Base-by-base conservation (phyloP, 1,284 basidiomycete genomes). In the Anthracocystis walkeri region DNA sequence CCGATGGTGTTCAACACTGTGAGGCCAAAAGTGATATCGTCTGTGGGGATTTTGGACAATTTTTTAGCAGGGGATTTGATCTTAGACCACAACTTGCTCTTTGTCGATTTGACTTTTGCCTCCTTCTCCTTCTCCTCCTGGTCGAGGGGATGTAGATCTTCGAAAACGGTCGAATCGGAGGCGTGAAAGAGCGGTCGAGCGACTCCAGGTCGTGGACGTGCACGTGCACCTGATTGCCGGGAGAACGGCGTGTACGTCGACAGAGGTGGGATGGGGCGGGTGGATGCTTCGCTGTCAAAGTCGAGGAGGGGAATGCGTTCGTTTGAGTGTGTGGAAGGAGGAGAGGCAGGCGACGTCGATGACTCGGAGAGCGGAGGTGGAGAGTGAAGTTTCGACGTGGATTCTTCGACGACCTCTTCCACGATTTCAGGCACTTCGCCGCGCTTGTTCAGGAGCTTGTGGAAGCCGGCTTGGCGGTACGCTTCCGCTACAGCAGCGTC, bases 1-100 rank as follows among this genome's bases (percentile, higher is more conserved):
- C 70, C 68, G 14, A 77, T 38, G 12, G 65, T 59, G 40, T 77
- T 77, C 16, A 77, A 27, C 10, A 77, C 46, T 2, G 65, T 68
- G 6, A 77, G n/a, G 18, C 41, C 62, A 6, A 77, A 61, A 0
- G 60, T 58, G 38, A 70, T 58, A n/a, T 75, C 58, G 25, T 71
- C 72, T 10, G 65, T 74, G 4, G 27, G 12, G 38, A 68, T 33
- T 11, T 40, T 42, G 2, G 35, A 11, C 12, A 38, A 6, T 31
- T 31, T 38, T 44, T 48, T 20, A 14, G 27, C 21, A 12, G 12
- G 12, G 16, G 54, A 44, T 29, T 54, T n/a, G 21, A 18, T 6
- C 20, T 33, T 54, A 27, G 7, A 25, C 41, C 25, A 31, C 53
- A 44, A 7, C 12, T 44, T 45, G 7, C 10, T 3, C 14, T 29